Base-by-base conservation (phyloP, 2,329 filamentous ascomycete genomes). In the Blastomyces silverae region DNA sequence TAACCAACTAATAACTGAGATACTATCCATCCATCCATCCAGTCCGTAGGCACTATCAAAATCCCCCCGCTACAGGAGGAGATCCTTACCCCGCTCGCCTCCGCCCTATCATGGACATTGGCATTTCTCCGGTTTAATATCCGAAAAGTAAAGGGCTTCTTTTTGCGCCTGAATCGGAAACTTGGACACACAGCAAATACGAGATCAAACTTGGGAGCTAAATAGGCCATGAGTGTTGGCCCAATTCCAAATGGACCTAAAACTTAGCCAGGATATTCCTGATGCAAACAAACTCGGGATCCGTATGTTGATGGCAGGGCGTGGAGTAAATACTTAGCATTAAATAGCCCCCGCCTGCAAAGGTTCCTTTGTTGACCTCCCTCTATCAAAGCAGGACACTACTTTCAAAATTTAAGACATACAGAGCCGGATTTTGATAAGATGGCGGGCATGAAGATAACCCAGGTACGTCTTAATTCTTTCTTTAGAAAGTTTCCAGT, bases 381-480 rank as follows among this genome's bases (percentile, higher is more conserved):
- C 22, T 57, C 17, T 42, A 5, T 34, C 13, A 56, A 5, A 34
- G 6, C 20, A 10, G 17, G 31, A 31, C n/a, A 42, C 31, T 34
- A 42, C 34, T 39, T 55, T 13, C 28, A 20, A 55, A 34, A 25
- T 10, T 34, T 17, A 17, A 20, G 17, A 34, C 10, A 31, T 34
- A 56, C 15, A 34, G 8, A 56, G 37, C 10, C 13, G 7, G 20
- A 17, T 11, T 22, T 58, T 42, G 34, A 22, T 20, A 60, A 46
- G 31, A 66, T 64, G 42, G 52, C 46, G 44, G 58, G 57, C 53
- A 76, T 77, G 74, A 71, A 74, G 65, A 69, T 77, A 64, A 73
- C 69, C 68, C 68, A 76, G 70, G 75, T 76, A 71, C 8, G 68
- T 68, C 22, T 31, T 10, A 39, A 25, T 58, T 20, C 8, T 34